phyloP scores from a whole-genome alignment of 306 rosid species.

The Ammopiptanthus mongolicus region DNA sequence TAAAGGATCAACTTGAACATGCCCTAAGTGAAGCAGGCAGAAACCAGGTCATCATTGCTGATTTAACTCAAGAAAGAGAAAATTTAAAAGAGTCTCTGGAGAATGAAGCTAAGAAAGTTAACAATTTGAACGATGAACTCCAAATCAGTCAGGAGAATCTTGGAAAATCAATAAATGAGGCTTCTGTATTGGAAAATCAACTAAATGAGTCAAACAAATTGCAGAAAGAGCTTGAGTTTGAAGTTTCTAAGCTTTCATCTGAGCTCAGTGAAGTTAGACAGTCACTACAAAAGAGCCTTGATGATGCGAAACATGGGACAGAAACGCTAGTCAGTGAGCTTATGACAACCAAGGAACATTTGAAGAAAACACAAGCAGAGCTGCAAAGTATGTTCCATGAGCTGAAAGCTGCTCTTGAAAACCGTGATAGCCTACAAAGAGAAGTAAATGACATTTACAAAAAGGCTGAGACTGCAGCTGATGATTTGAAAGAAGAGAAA shows the following conservation, averaged over 20 bases:
- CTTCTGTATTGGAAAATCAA: constrained; percentile 42
- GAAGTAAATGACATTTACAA: constrained; percentile 59
- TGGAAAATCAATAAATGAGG: constrained; percentile 57
- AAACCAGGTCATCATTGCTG: constrained; percentile 35
- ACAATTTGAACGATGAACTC: constrained; percentile 51
- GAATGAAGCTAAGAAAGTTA: constrained; percentile 40
- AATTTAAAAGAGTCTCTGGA: constrained; percentile 45
- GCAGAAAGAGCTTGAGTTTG: constrained; percentile 44
- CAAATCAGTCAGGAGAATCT: constrained; percentile 43
- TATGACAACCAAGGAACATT: constrained; percentile 40
- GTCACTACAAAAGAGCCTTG: constrained; percentile 50
- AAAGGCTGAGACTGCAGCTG: constrained; percentile 53
- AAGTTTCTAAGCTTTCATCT: constrained; percentile 50
- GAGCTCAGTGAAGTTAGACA: constrained; percentile 55
- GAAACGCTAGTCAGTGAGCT: constrained; percentile 52
- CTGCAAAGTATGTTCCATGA: constrained; percentile 48
- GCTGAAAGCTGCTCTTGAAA: constrained; percentile 40
- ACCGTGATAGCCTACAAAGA: constrained; percentile 46
- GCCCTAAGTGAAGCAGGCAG: constrained; percentile 32
- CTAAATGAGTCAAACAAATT: constrained; percentile 37
- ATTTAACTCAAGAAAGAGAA: constrained; percentile 55
- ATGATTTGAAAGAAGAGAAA: constrained; percentile 59
- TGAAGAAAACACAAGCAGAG: constrained; percentile 44
- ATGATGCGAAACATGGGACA: constrained; percentile 44
- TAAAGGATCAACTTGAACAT: constrained; percentile 52